phyloP scores from a whole-genome alignment of 352 stramenopile species.

The Globisporangium recalcitrans region DNA sequence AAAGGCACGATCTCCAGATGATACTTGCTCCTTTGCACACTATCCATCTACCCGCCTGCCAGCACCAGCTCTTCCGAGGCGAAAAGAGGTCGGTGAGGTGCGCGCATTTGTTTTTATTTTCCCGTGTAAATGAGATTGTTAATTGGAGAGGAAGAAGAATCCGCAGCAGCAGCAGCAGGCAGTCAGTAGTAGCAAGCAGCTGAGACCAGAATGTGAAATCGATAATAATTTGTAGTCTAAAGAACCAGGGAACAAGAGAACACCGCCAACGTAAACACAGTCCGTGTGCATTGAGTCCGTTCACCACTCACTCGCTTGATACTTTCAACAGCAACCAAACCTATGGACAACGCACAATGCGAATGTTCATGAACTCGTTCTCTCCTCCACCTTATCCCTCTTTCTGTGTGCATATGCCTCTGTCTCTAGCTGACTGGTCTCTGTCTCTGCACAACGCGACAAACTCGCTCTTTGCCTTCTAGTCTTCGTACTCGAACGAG shows the following conservation, averaged over 20 bases:
- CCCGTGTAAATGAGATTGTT: conserved; percentile 9
- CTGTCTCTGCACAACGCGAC: background rate
- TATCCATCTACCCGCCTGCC: background rate
- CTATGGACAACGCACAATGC: background rate
- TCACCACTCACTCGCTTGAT: background rate
- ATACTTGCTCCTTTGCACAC: background rate
- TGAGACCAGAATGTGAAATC: background rate
- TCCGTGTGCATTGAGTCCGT: background rate
- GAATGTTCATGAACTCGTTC: background rate
- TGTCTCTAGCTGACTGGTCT: background rate
- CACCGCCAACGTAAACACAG: background rate
- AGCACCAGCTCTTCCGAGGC: background rate
- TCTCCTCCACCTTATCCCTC: background rate
- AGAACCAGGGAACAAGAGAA: conserved; percentile 18
- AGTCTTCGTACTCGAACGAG: conserved; percentile 71
- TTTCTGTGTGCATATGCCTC: background rate
- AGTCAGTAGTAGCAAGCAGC: background rate
- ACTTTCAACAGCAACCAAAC: background rate
- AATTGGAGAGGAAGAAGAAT: conserved; percentile 7
- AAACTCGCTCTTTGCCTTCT: background rate
- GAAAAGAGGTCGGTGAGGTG: background rate
- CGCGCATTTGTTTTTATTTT: conserved; percentile 4
- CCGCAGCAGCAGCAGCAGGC: background rate
- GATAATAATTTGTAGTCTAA: conserved; percentile 18
- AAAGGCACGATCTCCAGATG: conserved; percentile 6